Evolutionary conservation across 1,284 basidiomycete genomes (phyloP), one percentile per base, ranked within the genome.

Genomic region (Boletus hoseneyae): DNA sequence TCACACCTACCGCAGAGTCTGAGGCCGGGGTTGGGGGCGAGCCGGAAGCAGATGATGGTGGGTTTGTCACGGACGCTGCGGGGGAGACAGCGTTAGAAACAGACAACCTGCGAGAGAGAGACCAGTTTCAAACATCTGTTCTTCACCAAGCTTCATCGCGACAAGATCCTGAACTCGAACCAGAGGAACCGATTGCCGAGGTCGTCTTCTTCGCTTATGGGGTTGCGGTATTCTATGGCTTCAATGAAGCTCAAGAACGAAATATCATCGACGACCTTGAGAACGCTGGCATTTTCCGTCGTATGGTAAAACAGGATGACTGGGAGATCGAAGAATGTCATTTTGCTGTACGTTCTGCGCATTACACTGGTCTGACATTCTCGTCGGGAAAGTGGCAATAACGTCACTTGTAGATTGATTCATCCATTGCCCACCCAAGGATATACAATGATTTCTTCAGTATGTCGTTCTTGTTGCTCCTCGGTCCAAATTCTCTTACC

Each of bases 401-500:
- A 47, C 19, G 11, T 23, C 16, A 7, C 6, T 18, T 46, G 6
- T 53, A 93, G 88, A 90, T 95, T 65, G 93, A 97, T 61, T 80
- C 87, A 1, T 74, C 85, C 42, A 90, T 92, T n/a, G 77, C 81
- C 18, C 93, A 85, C 62, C 93, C 87, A 36, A 82, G 88, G 51
- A 93, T 96, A 61, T 91, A 91, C 69, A 93, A 94, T 57, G 91
- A 94, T 67, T 93, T 94, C 67, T 94, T 94, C 73, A 94, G 86
- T 88, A 61, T 56, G 82, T 72, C 21, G 15, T 43, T 35, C 11
- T 18, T 12, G 18, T 18, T 45, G 34, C n/a, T 38, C 45, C 2
- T 23, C 7, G 47, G 1, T 36, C 4, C 36, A 29, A 15, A 7
- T 18, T 41, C 21, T 19, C 30, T 61, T 18, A 58, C 40, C 25